Percentiles rank a stretch among this genome's conserved stretches.
phyloP scores from a whole-genome alignment of 1,139 yeast species.

The Pichia norvegensis region DNA sequence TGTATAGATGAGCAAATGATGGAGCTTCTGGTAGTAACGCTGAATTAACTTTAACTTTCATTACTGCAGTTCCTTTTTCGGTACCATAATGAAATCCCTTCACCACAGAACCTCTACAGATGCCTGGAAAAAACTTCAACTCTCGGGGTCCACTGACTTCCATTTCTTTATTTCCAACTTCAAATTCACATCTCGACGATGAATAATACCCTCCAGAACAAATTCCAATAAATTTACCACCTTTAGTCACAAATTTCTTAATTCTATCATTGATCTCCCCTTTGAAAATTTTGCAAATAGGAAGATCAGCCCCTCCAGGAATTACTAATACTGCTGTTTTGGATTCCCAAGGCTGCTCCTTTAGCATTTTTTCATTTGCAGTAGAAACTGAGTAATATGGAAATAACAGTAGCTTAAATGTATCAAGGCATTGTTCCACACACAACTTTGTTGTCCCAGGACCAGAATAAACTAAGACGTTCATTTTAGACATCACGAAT shows the following conservation, averaged over 20 bases:
- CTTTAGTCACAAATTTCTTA: slow-evolving; percentile 57
- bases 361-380: slow-evolving; percentile 53
- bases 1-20: slow-evolving; percentile 36
- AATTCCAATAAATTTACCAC: slow-evolving; percentile 79
- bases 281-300: slow-evolving; percentile 58
- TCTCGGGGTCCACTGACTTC: slow-evolving; percentile 87
- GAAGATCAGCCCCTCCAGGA: slow-evolving; percentile 97
- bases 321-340: slow-evolving; percentile 75
- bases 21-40: slow-evolving; percentile 24
- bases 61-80: slow-evolving; percentile 67
- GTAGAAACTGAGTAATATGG: slow-evolving; percentile 84
- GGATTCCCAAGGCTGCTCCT: slow-evolving; percentile 80
- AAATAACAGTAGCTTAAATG: slow-evolving; percentile 66
- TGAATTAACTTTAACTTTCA: slow-evolving; percentile 35
- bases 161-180: slow-evolving; percentile 55
- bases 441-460: slow-evolving; percentile 85
- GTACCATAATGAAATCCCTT: slow-evolving; percentile 73
- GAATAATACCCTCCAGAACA: slow-evolving; percentile 97
- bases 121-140: slow-evolving; percentile 72
- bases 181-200: slow-evolving; percentile 73
- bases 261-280: slow-evolving; percentile 63
- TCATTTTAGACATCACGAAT: slow-evolving; percentile 38
- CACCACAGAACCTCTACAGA: slow-evolving; percentile 71
- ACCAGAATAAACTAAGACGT: slow-evolving; percentile 69
- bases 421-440: slow-evolving; percentile 74